Evolutionary conservation across 75 land plant species (phyloP), one percentile per base, ranked within the genome.

Genomic region (Picea glauca): DNA sequence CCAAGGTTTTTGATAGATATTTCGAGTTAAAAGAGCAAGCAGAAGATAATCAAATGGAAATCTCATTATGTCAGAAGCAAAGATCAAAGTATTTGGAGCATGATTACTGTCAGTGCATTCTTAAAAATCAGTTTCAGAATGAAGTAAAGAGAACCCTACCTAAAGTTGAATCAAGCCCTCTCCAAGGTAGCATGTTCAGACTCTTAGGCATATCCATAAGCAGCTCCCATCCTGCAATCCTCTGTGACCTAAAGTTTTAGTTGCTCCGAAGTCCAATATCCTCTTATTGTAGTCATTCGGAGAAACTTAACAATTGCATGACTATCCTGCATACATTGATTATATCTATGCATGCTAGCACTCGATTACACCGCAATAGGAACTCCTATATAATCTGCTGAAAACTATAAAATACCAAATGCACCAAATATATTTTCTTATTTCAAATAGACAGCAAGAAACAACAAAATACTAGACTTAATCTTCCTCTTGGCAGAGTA

Each of bases 141-240:
- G 60, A 58, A 68, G 58, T 75, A 1, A 9, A 13, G 17, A 58
- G 43, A 5, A 6, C 61, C 11, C 43, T 86, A 91, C 96, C 93
- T 76, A 78, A 64, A 79, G 83, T 83, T 30, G 83, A 80, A 59
- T 84, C 85, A 30, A 91, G 87, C 79, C 81, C 80, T 62, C 88
- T 85, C 89, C 89, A 79, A 20, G 76, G 78, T 17, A 88, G 76
- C 60, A 80, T 60, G 14, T 61, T 75, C 26, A 81, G 43, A 81
- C 80, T 75, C 77, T 76, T 82, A 1, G 82, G 82, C 23, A 83
- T 56, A 78, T 87, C 84, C 62, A 82, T 59, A 80, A 90, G 76
- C 20, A 84, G 76, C 62, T 87, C 80, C 85, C 91, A 88, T 26
- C 92, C 93, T 78, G 96, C 84, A 84, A 80, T 76, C 79, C 85